A percentile compares a stretch with the other conserved stretches of the same genome.
phyloP scores from a whole-genome alignment of 352 stramenopile genomes.

The Pythium rhizo-oryzae region DNA sequence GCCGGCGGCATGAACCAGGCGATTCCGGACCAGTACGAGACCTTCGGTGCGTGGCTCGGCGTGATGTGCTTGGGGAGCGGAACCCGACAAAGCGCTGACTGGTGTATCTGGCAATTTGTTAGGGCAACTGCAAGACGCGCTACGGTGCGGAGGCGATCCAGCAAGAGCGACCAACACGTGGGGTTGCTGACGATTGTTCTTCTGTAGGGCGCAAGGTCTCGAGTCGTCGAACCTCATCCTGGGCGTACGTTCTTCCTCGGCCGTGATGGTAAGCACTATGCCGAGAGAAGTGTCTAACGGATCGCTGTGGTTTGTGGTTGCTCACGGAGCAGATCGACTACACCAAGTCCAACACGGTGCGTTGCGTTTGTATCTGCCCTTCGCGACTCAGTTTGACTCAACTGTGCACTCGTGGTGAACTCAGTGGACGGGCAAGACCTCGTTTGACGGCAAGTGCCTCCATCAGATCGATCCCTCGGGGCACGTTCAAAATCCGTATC shows the following conservation, averaged over 20 bases:
- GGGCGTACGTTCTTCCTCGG: slow-evolving; percentile 39
- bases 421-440: slow-evolving; percentile 68
- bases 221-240: slow-evolving; percentile 75
- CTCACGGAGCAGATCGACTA: slow-evolving; percentile 59
- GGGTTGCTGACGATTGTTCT: not conserved
- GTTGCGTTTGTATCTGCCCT: no score
- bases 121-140: slow-evolving; percentile 68
- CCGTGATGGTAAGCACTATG: not conserved
- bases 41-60: slow-evolving; percentile 41
- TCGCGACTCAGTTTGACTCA: no score
- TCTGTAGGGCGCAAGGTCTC: slow-evolving; percentile 48
- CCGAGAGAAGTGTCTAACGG: not conserved
- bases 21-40: slow-evolving; percentile 65
- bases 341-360: slow-evolving; percentile 75
- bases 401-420: not conserved
- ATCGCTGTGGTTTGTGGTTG: not conserved
- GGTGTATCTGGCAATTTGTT: slow-evolving; percentile 11
- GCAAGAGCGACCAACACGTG: no score
- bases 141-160: slow-evolving; percentile 35
- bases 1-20: slow-evolving; percentile 36
- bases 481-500: slow-evolving; percentile 61
- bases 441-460: slow-evolving; percentile 66
- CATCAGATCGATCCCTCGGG: slow-evolving; percentile 66
- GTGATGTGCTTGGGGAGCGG: not conserved
- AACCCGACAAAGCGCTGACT: not conserved